Conservation (phyloP, 768 basidiomycete species). For the Lentinula boryana region DNA sequence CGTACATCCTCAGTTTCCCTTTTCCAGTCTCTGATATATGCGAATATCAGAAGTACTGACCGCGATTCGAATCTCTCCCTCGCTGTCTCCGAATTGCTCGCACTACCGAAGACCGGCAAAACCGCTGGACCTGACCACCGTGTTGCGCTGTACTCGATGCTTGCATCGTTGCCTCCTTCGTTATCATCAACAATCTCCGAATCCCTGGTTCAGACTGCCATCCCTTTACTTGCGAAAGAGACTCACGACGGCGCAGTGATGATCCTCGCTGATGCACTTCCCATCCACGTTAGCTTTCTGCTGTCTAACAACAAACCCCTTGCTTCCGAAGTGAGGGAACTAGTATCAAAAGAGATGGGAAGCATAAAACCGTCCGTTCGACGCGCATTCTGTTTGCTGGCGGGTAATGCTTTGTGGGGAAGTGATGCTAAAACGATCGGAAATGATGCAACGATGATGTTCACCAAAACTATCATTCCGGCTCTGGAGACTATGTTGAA, state of each 20-base stretch:
- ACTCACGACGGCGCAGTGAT: slow-evolving; percentile 61
- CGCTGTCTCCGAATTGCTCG: slow-evolving; percentile 60
- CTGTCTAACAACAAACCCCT: slow-evolving; percentile 38
- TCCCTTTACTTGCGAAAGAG: slow-evolving; percentile 59
- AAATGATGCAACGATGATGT: slow-evolving; percentile 36
- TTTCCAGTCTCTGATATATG: slow-evolving; percentile 43
- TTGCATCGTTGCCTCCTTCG: slow-evolving; percentile 46
- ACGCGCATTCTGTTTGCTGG: slow-evolving; percentile 55
- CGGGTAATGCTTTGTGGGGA: slow-evolving; percentile 54
- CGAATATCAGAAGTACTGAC: slow-evolving; percentile 13
- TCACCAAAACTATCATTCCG: slow-evolving; percentile 51
- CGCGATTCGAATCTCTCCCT: slow-evolving; percentile 30
- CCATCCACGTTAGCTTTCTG: slow-evolving; percentile 51
- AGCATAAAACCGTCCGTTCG: slow-evolving; percentile 55
- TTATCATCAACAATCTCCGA: slow-evolving; percentile 23
- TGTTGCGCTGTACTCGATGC: slow-evolving; percentile 73
- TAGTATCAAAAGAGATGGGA: slow-evolving; percentile 69
- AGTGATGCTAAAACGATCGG: slow-evolving; percentile 1
- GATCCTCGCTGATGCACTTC: slow-evolving; percentile 48
- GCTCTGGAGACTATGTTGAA: slow-evolving; percentile 71
- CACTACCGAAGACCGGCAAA: slow-evolving; percentile 79
- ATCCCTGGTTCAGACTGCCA: slow-evolving; percentile 38
- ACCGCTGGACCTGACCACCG: slow-evolving; percentile 86
- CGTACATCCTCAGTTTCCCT: slow-evolving; percentile 51
- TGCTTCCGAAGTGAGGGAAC: slow-evolving; percentile 29